Evolutionary conservation across 345 rosid species (phyloP), one percentile per base, ranked within the genome.

Genomic region (Gossypium anomalum): DNA sequence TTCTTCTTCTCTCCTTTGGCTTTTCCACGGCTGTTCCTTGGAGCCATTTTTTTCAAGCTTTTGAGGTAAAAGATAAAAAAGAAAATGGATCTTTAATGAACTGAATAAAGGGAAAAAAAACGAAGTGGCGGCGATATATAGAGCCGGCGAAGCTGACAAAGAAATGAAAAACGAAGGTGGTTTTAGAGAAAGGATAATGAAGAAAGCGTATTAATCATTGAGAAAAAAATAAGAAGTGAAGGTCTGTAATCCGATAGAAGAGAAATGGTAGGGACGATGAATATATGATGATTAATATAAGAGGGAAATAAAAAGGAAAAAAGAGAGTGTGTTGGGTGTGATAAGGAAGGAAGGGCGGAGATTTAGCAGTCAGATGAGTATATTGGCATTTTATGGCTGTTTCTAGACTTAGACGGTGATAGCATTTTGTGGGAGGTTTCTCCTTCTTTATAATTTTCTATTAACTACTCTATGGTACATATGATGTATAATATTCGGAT

Each of bases 321-420:
- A 11, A 51, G 75, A 71, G 79, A 65, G 76, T 71, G 71, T 53
- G 67, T 10, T 83, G 74, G 57, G 92, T 78, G 80, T 82, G 98
- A 92, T 91, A 92, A 94, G 98, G 90, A 87, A 94, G 95, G 93
- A 91, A 90, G 95, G 98, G 98, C 88, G 92, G 97, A 90, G 96
- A 92, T 89, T 94, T 82, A 89, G 81, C 85, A 51, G 92, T 84
- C 87, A 78, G 89, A 81, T 77, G 92, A 76, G 22, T 84, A 80
- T 81, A 79, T 51, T 89, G 92, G 75, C 89, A 64, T 41, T 64
- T 64, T 64, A 10, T 64, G 69, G 7, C 47, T 2, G 47, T 38
- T 63, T 38, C 67, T 63, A 11, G 48, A 15, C 25, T 64, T 41
- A 17, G 41, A 64, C 27, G 1, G 9, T n/a, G 68, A 34, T 64